These are phyloP conservation scores for Sclerotiophoma versabilis DNA, from an alignment of 2,329 filamentous ascomycete genomes.

Conservation along the genomic window DNA sequence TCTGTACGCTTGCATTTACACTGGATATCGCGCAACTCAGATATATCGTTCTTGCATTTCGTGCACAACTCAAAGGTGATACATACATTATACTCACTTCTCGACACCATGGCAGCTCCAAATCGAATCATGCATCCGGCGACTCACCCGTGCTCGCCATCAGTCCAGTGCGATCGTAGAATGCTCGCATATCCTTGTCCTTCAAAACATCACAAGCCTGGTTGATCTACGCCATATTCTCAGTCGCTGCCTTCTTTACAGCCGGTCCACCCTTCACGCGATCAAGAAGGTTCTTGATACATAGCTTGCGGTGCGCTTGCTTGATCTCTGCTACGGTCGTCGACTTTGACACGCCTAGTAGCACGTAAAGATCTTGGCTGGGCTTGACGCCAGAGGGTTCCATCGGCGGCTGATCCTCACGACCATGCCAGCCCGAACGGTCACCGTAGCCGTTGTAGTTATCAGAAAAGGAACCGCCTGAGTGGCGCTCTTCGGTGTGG, in stretches of 20 bases:
- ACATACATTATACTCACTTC: too few relatives aligned
- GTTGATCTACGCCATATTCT: constrained; percentile 34
- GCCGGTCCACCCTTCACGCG: constrained; percentile 8
- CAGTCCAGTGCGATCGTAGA: constrained; percentile 28
- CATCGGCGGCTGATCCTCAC: too few relatives aligned
- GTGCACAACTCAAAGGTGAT: too few relatives aligned
- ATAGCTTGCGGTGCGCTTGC: constrained; percentile 92
- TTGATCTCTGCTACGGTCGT: constrained; percentile 80
- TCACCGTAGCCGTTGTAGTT: neutral
- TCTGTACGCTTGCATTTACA: too few relatives aligned
- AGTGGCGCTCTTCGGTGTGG: constrained; percentile 1
- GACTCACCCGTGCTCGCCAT: neutral
- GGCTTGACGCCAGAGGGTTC: constrained; percentile 3
- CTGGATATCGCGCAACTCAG: too few relatives aligned
- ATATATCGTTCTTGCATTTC: too few relatives aligned
- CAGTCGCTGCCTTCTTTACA: constrained; percentile 22
- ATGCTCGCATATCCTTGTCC: constrained; percentile 17
- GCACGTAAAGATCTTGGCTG: constrained; percentile 73
- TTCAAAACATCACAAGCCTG: constrained; percentile 27
- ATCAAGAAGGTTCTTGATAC: constrained; percentile 95
- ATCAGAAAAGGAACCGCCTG: neutral
- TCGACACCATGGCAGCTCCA: too few relatives aligned
- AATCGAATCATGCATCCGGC: neutral
- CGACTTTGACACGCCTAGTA: constrained; percentile 80
- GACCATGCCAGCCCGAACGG: too few relatives aligned